Base-by-base conservation (phyloP, 306 rosid species). In the Hippophae rhamnoides region DNA sequence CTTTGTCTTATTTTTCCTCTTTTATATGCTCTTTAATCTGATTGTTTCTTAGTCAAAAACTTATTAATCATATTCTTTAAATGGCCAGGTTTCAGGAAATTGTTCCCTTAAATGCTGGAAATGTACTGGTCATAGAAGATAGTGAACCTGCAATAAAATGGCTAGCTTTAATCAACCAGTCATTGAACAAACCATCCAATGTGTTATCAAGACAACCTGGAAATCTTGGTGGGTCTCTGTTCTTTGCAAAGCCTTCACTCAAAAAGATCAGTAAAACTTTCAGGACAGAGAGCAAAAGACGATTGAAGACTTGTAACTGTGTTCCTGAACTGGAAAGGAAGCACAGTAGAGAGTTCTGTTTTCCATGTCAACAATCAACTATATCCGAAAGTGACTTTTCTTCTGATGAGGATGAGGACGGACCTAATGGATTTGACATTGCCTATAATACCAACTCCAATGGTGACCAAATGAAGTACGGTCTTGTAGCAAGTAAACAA, bases 61-160 rank as follows among this genome's bases (percentile, higher is more conserved):
- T n/a, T 9, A 5, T 23, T 38, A 38, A 13, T 48, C 3, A 27
- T 43, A 23, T 52, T 40, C 47, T 40, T 52, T 26, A 18, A 56
- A 12, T 54, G 10, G 49, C 67, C 72, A 93, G 99, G 13, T 88
- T 93, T 72, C 99, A 93, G 78, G 99, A 93, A 78, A 93, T 86
- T 73, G 99, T 93, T 50, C 99, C 99, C 53, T 58, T 93, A 67
- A 93, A 93, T 69, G 99, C 99, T 10, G 99, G 99, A 69, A 93
- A 93, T 67, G 97, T 93, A 41, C 79, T 93, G 41, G 99, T 93
- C 49, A 60, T 82, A 58, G 99, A 86, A 67, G 95, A 93, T 57
- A 88, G 79, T 63, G 97, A 93, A 47, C 99, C 99, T 60, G 94
- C 97, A 41, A 90, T 89, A 10, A 86, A 82, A 78, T 93, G 99